These are phyloP conservation scores for Hansenula lynferdii DNA, from an alignment of 1,139 yeast genomes.

Conservation along the genomic window DNA sequence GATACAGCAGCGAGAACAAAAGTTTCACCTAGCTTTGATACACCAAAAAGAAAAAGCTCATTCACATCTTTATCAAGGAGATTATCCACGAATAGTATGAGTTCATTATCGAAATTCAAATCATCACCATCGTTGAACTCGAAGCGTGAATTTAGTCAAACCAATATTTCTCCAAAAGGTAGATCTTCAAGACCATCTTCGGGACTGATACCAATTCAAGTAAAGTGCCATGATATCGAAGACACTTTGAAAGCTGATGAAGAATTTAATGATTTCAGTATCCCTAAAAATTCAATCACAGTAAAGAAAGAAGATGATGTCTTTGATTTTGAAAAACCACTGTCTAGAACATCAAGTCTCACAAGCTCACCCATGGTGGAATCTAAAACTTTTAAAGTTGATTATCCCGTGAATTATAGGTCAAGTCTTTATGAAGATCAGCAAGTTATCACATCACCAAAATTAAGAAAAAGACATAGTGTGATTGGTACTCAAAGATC, in stretches of 20 bases:
- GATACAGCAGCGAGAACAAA: neutral
- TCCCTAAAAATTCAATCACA: slow-evolving; percentile 6
- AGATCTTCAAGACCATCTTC: slow-evolving; percentile 1
- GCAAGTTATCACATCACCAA: neutral
- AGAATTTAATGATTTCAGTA: slow-evolving; percentile 15
- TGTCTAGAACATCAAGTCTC: neutral
- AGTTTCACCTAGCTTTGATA: neutral
- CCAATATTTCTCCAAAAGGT: too few species aligned
- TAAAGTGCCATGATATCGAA: slow-evolving; percentile 17
- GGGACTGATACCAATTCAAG: slow-evolving; percentile 2
- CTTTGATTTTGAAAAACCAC: slow-evolving; percentile 8
- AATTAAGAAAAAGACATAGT: neutral
- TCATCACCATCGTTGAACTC: neutral
- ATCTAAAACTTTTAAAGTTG: too few species aligned
- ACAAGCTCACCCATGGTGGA: neutral
- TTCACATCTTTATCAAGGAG: neutral
- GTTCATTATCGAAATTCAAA: neutral
- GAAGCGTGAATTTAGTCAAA: neutral
- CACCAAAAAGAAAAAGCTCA: neutral
- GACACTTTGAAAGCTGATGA: slow-evolving; percentile 20
- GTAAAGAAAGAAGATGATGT: slow-evolving; percentile 2
- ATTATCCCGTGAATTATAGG: too few species aligned
- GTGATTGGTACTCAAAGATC: neutral
- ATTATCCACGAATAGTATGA: neutral
- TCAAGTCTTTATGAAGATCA: too few species aligned